Conservation (phyloP, 352 stramenopile species). For the Globisporangium cederbergense region DNA sequence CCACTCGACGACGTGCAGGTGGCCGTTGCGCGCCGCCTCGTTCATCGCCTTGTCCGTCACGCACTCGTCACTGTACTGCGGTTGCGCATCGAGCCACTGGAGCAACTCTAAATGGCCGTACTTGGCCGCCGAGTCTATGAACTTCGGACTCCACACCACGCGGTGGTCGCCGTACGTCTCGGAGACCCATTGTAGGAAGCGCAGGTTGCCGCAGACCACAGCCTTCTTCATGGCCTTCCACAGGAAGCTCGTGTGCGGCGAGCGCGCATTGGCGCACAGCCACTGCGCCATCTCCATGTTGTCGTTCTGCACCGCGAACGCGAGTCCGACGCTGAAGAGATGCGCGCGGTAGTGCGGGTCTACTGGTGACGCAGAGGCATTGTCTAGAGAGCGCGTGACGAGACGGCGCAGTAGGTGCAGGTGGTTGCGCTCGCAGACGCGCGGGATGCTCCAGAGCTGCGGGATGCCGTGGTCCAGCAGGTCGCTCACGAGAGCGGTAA, state of each 20-base stretch:
- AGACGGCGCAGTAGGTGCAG: slow-evolving; percentile 3
- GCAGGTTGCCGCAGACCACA: slow-evolving; percentile 10
- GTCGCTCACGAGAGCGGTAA: slow-evolving; percentile 12
- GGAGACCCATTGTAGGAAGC: slow-evolving; percentile 13
- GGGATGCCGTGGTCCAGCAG: slow-evolving; percentile 7
- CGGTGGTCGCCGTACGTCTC: neutral
- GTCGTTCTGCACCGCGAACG: slow-evolving; percentile 13
- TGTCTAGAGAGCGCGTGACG: neutral
- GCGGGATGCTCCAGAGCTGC: slow-evolving; percentile 5
- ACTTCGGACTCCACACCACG: slow-evolving; percentile 9
- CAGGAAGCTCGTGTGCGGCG: slow-evolving; percentile 9
- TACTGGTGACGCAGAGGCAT: neutral
- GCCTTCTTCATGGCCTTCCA: slow-evolving; percentile 18
- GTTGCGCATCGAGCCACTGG: slow-evolving; percentile 11
- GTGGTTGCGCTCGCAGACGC: slow-evolving; percentile 13
- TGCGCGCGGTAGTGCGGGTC: slow-evolving; percentile 13
- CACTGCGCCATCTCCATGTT: slow-evolving; percentile 17
- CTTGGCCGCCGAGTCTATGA: slow-evolving; percentile 15
- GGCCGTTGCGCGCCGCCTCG: slow-evolving; percentile 9
- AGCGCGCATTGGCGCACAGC: slow-evolving; percentile 5
- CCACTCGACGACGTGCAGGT: slow-evolving; percentile 9
- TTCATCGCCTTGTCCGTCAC: slow-evolving; percentile 14
- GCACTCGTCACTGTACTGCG: slow-evolving; percentile 6
- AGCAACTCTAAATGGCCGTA: slow-evolving; percentile 11
- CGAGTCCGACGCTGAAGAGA: slow-evolving; percentile 5